Evolutionary conservation across 148 eudicot genomes (phyloP).

Genomic region (Mesembryanthemum crystallinum): DNA sequence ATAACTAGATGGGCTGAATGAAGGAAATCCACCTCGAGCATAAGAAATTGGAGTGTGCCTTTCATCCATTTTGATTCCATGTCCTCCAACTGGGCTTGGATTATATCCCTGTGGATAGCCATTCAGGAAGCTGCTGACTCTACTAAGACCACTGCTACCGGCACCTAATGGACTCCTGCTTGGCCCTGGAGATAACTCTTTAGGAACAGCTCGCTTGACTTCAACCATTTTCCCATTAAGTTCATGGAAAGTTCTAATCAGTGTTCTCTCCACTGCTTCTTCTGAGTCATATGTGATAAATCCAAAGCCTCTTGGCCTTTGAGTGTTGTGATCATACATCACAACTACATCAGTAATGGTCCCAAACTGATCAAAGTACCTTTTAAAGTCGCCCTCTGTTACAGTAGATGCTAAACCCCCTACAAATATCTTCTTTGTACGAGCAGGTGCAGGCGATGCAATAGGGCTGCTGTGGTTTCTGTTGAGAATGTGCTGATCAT

Average conservation of each 20-base stretch:
- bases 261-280: conserved; percentile 82
- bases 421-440: conserved; percentile 90
- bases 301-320: conserved; percentile 97
- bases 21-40: conserved; percentile 64
- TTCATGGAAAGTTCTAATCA: conserved; percentile 79
- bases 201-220: conserved; percentile 96
- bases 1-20: conserved; percentile 53
- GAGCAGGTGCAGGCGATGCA: conserved; percentile 75
- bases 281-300: conserved; percentile 92
- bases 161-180: conserved; percentile 54
- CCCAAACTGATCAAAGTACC: conserved; percentile 86
- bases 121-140: conserved; percentile 64
- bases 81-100: conserved; percentile 52
- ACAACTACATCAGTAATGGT: conserved; percentile 91
- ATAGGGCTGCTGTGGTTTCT: conserved; percentile 59
- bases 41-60: conserved; percentile 60
- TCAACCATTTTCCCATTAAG: conserved; percentile 97
- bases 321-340: conserved; percentile 98
- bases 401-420: conserved; percentile 95
- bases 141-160: conserved; percentile 49
- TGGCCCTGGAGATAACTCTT: conserved; percentile 81
- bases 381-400: conserved; percentile 86
- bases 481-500: conserved; percentile 60
- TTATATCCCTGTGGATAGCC: conserved; percentile 55
- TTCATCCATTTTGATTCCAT: conserved; percentile 73